Evolutionary conservation across 305 asterid genomes (phyloP), one percentile per base, ranked within the genome.

Genomic region (Fraxinus dipetala): DNA sequence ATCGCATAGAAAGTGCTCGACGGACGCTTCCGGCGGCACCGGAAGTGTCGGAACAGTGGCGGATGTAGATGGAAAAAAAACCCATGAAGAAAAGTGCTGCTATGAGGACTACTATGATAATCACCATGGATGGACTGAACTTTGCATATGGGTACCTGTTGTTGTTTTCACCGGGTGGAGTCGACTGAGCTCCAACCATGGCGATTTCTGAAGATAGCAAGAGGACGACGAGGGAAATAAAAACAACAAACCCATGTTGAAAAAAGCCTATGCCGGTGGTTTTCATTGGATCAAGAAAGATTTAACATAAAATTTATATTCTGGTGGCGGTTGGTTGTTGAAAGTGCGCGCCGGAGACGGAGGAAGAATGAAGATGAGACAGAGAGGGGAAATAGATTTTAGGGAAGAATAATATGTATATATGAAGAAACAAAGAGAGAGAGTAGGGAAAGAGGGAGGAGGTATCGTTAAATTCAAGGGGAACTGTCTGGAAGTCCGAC

Each of bases 61-160:
- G 90, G 76, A 89, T 83, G 81, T 89, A 89, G 18, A 89, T 75
- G 7, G 92, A 85, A 79, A 89, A 89, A 26, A 88, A 88, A 0
- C 90, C 92, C 89, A 87, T 87, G 73, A 89, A 85, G 80, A 89
- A 89, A 16, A 89, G 76, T 2, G 89, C 90, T 0, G 88, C 88
- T 35, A 89, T 84, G 32, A 89, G 82, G 16, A 87, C 88, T 0
- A 89, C 89, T 40, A 89, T 83, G 85, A 87, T 87, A n/a, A 89
- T 84, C 1, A 87, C 90, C 85, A 89, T 84, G n/a, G 92, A 85
- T 5, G 90, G 88, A 79, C 84, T 87, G 61, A 89, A 82, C 24
- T 38, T 84, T 48, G 87, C 79, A 48, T 84, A 84, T 0, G 81
- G 45, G 22, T 10, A 20, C 14, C 1, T 8, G 35, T 36, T 9